These are phyloP conservation scores for Hericium rajendrae DNA, from an alignment of 768 basidiomycete genomes.

Conservation along the genomic window DNA sequence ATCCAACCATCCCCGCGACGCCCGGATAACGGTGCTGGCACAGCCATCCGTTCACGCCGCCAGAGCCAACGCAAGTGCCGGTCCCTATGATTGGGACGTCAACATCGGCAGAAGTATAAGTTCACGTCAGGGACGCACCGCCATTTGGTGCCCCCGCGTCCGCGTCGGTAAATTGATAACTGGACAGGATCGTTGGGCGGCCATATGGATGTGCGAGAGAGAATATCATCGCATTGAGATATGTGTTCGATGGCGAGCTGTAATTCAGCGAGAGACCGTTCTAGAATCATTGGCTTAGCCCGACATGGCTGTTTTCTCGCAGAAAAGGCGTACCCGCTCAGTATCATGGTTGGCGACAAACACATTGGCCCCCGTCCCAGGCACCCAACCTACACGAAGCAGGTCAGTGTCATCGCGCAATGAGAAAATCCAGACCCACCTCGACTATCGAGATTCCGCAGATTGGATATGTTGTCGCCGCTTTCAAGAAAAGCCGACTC, in stretches of 20 bases:
- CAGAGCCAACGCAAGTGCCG: constrained; percentile 41
- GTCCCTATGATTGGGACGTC: constrained; percentile 19
- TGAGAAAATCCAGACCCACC: background rate
- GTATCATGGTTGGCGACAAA: constrained; percentile 69
- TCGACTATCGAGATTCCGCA: constrained; percentile 42
- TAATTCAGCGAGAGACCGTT: constrained; percentile 44
- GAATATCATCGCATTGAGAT: constrained; percentile 50
- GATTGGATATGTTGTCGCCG: constrained; percentile 37
- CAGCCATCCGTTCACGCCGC: constrained; percentile 47
- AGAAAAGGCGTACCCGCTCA: constrained; percentile 33
- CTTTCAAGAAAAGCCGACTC: constrained; percentile 38
- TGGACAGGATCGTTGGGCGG: constrained; percentile 53
- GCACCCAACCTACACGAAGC: constrained; percentile 38
- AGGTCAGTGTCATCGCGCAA: background rate
- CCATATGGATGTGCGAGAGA: constrained; percentile 63
- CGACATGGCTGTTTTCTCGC: background rate
- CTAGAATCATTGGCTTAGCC: constrained; percentile 16
- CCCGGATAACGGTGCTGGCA: constrained; percentile 58
- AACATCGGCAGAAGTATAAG: background rate
- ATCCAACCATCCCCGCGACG: constrained; percentile 50
- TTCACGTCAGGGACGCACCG: constrained; percentile 21
- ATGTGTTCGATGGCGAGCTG: constrained; percentile 55
- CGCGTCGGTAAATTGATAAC: constrained; percentile 37
- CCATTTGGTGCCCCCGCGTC: constrained; percentile 56
- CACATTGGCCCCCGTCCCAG: constrained; percentile 44